Evolutionary conservation across 1,139 yeast species (phyloP).

Genomic region (Geotrichum bryndzae): DNA sequence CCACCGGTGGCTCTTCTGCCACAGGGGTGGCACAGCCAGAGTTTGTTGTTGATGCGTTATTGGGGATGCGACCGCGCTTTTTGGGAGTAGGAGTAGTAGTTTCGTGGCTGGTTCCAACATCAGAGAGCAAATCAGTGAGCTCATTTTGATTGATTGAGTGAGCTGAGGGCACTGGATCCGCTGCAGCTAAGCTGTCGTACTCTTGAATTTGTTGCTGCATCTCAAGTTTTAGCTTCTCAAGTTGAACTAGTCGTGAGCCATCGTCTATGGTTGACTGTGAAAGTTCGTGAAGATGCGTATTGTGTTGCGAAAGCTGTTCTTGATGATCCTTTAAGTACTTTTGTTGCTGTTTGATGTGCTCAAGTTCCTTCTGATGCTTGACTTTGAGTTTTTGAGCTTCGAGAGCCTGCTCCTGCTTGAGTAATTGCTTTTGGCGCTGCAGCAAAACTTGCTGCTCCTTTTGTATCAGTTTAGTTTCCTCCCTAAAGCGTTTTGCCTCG

Average conservation of each 20-base stretch:
- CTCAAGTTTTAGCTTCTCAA: constrained; percentile 3
- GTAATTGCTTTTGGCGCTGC: constrained; percentile 13
- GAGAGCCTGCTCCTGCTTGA: constrained; percentile 11
- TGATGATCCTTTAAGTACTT: constrained; percentile 19
- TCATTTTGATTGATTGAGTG: constrained; percentile 6
- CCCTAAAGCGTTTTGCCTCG: constrained; percentile 16
- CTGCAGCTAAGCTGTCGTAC: background rate
- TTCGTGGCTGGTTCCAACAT: background rate
- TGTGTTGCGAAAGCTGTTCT: constrained; percentile 5
- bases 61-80: constrained; percentile 9
- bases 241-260: constrained; percentile 3
- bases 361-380: constrained; percentile 11
- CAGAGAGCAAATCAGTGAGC: constrained; percentile 1
- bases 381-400: constrained; percentile 10
- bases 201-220: constrained; percentile 1
- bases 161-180: background rate
- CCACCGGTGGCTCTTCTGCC: constrained; percentile 1
- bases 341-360: constrained; percentile 50
- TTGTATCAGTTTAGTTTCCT: constrained; percentile 15
- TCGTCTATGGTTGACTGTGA: constrained; percentile 1
- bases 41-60: constrained; percentile 2
- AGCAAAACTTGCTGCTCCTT: constrained; percentile 9
- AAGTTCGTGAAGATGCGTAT: constrained; percentile 10
- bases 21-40: constrained; percentile 15
- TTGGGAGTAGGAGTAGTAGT: constrained; percentile 4